These are phyloP conservation scores for Salicornia ramosissima DNA, from an alignment of 148 eudicot genomes.

Conservation along the genomic window DNA sequence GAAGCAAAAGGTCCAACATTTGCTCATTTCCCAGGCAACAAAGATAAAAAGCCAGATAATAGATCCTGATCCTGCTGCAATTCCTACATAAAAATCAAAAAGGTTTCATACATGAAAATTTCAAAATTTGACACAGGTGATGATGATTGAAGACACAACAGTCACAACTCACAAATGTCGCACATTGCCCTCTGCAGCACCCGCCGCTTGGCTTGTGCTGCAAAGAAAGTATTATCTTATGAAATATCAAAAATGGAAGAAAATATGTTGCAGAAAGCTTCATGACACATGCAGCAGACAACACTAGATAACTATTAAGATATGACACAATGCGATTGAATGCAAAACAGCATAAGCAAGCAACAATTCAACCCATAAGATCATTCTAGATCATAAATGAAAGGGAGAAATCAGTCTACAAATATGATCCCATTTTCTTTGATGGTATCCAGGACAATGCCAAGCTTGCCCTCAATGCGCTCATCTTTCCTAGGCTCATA, in stretches of 20 bases:
- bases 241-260: background rate
- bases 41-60: constrained; percentile 39
- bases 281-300: no score
- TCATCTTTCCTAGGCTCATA: no score
- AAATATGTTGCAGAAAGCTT: constrained; percentile 1
- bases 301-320: no score
- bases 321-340: no score
- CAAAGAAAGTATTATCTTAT: background rate
- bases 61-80: constrained; percentile 23
- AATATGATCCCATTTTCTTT: no score
- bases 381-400: no score
- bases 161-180: no score
- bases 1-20: constrained; percentile 57
- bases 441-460: no score
- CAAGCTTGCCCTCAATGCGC: no score
- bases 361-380: no score
- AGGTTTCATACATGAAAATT: background rate
- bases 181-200: background rate
- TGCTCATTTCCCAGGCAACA: constrained; percentile 59
- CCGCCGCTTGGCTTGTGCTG: background rate
- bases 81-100: constrained; percentile 2
- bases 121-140: background rate
- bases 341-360: no score
- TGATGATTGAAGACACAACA: background rate
- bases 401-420: no score